A percentile compares a stretch with the other conserved stretches of the same genome.
Evolutionary conservation across 208 protist species (phyloP).

Genomic region (Crithidia bombi): DNA sequence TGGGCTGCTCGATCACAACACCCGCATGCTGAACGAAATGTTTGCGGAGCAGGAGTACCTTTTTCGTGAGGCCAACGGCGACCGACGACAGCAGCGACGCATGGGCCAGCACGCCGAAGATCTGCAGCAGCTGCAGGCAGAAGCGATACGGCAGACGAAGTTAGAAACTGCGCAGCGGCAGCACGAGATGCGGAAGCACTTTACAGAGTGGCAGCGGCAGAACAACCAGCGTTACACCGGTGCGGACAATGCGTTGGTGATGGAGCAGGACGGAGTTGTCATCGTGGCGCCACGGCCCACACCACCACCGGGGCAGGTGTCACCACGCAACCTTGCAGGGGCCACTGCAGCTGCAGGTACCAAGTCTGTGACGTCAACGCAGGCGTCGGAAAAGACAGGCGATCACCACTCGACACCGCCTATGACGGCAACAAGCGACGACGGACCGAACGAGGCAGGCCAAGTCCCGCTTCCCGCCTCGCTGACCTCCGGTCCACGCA

Average conservation of each 20-base stretch:
- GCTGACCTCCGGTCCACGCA: not conserved
- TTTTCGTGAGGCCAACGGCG: constrained; percentile 1
- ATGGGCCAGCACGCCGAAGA: constrained; percentile 29
- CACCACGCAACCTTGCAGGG: not conserved
- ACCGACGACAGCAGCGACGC: not conserved
- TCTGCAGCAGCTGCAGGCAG: constrained; percentile 20
- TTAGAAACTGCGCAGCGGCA: constrained; percentile 33
- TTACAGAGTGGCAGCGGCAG: constrained; percentile 46
- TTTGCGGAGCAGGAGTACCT: constrained; percentile 33
- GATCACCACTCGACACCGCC: constrained; percentile 8
- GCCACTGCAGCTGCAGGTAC: not conserved
- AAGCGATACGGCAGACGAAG: constrained; percentile 25
- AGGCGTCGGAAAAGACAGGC: constrained; percentile 3
- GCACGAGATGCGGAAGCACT: constrained; percentile 44
- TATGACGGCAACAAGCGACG: constrained; percentile 7
- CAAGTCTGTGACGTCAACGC: not conserved
- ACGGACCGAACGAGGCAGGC: not conserved
- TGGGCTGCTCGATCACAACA: constrained; percentile 38
- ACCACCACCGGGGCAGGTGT: constrained; percentile 5
- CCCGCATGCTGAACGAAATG: constrained; percentile 36
- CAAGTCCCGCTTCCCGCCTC: not conserved
- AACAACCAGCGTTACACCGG: constrained; percentile 46
- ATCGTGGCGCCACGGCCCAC: constrained; percentile 46
- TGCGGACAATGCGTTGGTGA: constrained; percentile 47
- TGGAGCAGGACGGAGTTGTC: constrained; percentile 45